phyloP scores from a whole-genome alignment of 108 stramenopile genomes.

The Skeletonema potamos region DNA sequence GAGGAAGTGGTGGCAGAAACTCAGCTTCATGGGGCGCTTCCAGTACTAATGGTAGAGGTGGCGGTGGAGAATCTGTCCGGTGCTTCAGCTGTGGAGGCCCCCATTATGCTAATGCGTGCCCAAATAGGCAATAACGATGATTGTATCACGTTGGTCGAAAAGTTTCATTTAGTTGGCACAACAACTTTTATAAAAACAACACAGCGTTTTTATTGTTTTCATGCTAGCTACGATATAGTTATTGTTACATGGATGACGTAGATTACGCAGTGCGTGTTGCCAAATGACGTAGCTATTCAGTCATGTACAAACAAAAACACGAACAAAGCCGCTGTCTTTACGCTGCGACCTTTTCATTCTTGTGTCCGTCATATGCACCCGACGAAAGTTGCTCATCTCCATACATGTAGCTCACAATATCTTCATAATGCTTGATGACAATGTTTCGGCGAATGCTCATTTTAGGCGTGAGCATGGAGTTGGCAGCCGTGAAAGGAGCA shows the following conservation, averaged over 20 bases:
- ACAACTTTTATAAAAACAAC: neutral
- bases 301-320: neutral
- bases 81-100: constrained; percentile 57
- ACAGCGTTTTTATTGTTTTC: neutral
- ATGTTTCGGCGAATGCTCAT: constrained; percentile 93
- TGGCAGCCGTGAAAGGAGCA: constrained; percentile 92
- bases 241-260: neutral
- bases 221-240: neutral
- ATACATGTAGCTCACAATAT: constrained; percentile 80
- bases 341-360: constrained; percentile 46
- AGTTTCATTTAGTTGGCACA: neutral
- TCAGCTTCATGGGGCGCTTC: constrained; percentile 26
- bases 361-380: constrained; percentile 16
- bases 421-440: constrained; percentile 83
- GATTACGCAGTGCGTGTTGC: neutral
- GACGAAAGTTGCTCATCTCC: constrained; percentile 43
- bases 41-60: constrained; percentile 21
- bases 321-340: neutral
- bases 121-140: constrained; percentile 25
- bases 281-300: neutral
- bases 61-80: constrained; percentile 4
- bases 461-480: constrained; percentile 95
- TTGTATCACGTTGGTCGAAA: neutral
- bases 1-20: constrained; percentile 2
- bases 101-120: constrained; percentile 63